Evolutionary conservation across 108 stramenopile genomes (phyloP).

Genomic region (Pseudonitzschia pungens): DNA sequence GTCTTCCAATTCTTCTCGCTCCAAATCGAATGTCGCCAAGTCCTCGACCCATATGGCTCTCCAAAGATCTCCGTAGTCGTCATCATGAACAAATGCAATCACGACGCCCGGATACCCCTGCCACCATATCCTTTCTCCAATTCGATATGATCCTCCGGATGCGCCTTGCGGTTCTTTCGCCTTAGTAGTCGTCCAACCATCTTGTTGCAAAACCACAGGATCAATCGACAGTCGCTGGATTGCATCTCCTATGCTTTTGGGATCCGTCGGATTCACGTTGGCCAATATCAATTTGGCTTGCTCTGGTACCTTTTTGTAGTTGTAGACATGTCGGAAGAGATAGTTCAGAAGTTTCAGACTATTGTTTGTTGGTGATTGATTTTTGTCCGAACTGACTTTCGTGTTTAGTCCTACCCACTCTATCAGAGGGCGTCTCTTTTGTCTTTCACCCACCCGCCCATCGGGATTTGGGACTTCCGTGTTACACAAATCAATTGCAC

Average conservation of each 20-base stretch:
- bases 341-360: constrained; percentile 47
- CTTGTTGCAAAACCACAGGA: constrained; percentile 70
- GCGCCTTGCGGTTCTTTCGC: constrained; percentile 54
- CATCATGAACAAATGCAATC: constrained; percentile 78
- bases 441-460: constrained; percentile 25
- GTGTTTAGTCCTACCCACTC: constrained; percentile 17
- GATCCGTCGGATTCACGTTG: constrained; percentile 23
- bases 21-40: constrained; percentile 79
- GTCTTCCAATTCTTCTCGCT: constrained; percentile 71
- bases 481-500: constrained; percentile 62
- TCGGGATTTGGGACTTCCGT: constrained; percentile 70
- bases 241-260: constrained; percentile 37
- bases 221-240: constrained; percentile 66
- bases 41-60: constrained; percentile 80
- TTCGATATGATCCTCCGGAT: constrained; percentile 65
- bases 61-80: constrained; percentile 82
- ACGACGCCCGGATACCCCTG: constrained; percentile 72
- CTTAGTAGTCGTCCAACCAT: constrained; percentile 82
- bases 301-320: constrained; percentile 55
- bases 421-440: constrained; percentile 37
- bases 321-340: constrained; percentile 58
- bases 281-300: constrained; percentile 70
- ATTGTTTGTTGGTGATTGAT: neutral
- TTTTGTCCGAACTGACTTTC: constrained; percentile 22
- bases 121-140: constrained; percentile 69